Percentiles rank a stretch among this genome's conserved stretches.
phyloP scores from a whole-genome alignment of 1,284 basidiomycete species.

The Microbotryum silenes-acaulis region DNA sequence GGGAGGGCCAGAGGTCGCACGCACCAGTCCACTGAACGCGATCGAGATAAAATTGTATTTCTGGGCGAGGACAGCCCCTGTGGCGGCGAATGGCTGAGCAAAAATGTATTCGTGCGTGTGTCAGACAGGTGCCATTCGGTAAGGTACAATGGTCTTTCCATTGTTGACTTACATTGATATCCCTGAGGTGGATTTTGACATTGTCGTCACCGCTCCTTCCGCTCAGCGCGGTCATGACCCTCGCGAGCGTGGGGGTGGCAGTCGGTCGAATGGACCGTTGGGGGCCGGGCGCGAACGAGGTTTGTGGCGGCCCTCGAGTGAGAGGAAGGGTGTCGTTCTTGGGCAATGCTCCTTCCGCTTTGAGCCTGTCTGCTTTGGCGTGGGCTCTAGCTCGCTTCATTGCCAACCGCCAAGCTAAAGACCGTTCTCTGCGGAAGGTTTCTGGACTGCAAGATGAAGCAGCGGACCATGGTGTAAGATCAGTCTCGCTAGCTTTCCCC shows the following conservation, averaged over 20 bases:
- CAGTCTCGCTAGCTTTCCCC: conserved; percentile 28
- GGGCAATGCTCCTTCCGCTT: conserved; percentile 20
- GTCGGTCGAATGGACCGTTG: neutral
- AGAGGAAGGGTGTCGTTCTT: neutral
- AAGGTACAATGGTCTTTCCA: no score
- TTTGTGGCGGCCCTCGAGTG: neutral
- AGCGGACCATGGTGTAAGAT: conserved; percentile 56
- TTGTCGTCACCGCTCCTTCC: conserved; percentile 35
- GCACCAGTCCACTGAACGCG: conserved; percentile 54
- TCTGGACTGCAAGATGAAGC: conserved; percentile 46
- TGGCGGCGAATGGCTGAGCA: conserved; percentile 26
- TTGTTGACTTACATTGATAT: conserved; percentile 50
- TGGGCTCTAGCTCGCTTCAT: conserved; percentile 27
- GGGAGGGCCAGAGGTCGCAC: conserved; percentile 7
- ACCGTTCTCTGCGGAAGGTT: conserved; percentile 72
- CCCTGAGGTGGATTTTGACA: conserved; percentile 55
- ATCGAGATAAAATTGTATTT: conserved; percentile 62
- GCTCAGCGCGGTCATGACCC: conserved; percentile 22
- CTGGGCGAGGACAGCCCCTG: conserved; percentile 44
- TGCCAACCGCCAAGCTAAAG: conserved; percentile 49
- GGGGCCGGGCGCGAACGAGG: neutral
- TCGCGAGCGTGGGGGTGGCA: conserved; percentile 9
- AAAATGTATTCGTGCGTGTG: neutral
- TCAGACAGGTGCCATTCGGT: no score
- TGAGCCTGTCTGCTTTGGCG: conserved; percentile 19